Conservation (phyloP, 2,329 filamentous ascomycete species). For the Grosmannia serpens region DNA sequence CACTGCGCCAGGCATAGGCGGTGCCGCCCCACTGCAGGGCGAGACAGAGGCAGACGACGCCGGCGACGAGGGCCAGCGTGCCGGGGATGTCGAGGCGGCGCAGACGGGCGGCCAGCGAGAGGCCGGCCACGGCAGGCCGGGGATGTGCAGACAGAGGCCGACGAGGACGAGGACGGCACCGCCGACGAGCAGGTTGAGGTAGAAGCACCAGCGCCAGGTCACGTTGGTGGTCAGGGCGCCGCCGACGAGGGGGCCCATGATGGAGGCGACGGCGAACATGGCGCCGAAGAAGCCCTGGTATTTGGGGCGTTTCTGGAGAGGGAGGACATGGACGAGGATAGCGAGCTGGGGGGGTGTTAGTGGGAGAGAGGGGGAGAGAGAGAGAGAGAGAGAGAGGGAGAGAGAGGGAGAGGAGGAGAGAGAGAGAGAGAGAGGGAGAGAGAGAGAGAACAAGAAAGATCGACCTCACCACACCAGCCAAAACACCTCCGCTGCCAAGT, state of each 20-base stretch:
- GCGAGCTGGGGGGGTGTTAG: too few relatives aligned
- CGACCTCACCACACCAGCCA: slow-evolving; percentile 36
- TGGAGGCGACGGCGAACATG: slow-evolving; percentile 13
- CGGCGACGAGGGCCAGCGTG: slow-evolving; percentile 37
- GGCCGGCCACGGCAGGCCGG: slow-evolving; percentile 18
- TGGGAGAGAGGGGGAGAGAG: too few relatives aligned
- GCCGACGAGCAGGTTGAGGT: slow-evolving; percentile 34
- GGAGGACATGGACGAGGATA: slow-evolving; percentile 30
- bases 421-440: too few relatives aligned
- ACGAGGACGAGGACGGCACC: slow-evolving; percentile 22
- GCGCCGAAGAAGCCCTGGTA: slow-evolving; percentile 16
- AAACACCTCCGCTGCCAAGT: slow-evolving; percentile 36
- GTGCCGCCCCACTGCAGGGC: slow-evolving; percentile 47
- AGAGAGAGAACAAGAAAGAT: too few relatives aligned
- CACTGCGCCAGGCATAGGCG: slow-evolving; percentile 36
- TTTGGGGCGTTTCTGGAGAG: slow-evolving; percentile 28
- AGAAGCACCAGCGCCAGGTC: slow-evolving; percentile 37
- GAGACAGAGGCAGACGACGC: slow-evolving; percentile 40
- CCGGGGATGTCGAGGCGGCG: slow-evolving; percentile 37
- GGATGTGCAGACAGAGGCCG: slow-evolving; percentile 20
- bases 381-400: too few relatives aligned
- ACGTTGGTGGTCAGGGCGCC: slow-evolving; percentile 24
- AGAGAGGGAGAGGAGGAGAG: too few relatives aligned
- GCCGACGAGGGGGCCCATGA: slow-evolving; percentile 34
- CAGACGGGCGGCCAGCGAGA: slow-evolving; percentile 5